Evolutionary conservation across 352 stramenopile species (phyloP), one percentile per base, ranked within the genome.

Genomic region (Elongisporangium anandrum): DNA sequence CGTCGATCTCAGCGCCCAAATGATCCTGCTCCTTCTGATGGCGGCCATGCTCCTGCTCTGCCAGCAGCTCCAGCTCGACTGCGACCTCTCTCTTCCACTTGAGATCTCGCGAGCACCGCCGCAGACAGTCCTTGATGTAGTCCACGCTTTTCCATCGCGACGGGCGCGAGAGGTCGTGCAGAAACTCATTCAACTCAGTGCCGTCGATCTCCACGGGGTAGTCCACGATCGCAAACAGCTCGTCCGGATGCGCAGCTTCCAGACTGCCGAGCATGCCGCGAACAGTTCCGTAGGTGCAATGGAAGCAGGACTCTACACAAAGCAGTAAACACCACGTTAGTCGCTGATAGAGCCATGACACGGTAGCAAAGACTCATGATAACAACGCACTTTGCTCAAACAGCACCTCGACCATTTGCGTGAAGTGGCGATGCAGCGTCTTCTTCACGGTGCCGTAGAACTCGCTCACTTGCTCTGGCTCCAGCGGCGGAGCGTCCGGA

Each of bases 71-170:
- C 47, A 95, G 60, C 59, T 95, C 86, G 0, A 60, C 59, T 6
- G 77, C 69, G 5, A 95, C 75, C 29, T 90, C 77, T 38, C 69
- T 75, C 49, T 95, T 95, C 86, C 86, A 95, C 53, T 79, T 79
- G 55, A 94, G 69, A 61, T 93, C 86, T 5, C 86, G 75, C 16
- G 82, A 93, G 39, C 84, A 90, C 16, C 74, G 75, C 13, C 79
- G 69, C 54, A 95, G 56, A 64, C 77, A 90, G 54, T 92, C 79
- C 48, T 90, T 90, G 26, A 95, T 69, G 57, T 90, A 91, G 26
- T 92, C 84, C 38, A 95, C 68, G 66, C 86, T 95, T 10, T 77
- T 79, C 84, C 84, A 95, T 29, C 75, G 81, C 24, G 86, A 91
- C 19, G 74, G 72, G 4, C 55, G 73, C 13, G 78, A 77, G 20